A percentile compares a stretch with the other conserved stretches of the same genome.
Evolutionary conservation across 108 stramenopile genomes (phyloP).

Genomic region (Seminavis robusta): DNA sequence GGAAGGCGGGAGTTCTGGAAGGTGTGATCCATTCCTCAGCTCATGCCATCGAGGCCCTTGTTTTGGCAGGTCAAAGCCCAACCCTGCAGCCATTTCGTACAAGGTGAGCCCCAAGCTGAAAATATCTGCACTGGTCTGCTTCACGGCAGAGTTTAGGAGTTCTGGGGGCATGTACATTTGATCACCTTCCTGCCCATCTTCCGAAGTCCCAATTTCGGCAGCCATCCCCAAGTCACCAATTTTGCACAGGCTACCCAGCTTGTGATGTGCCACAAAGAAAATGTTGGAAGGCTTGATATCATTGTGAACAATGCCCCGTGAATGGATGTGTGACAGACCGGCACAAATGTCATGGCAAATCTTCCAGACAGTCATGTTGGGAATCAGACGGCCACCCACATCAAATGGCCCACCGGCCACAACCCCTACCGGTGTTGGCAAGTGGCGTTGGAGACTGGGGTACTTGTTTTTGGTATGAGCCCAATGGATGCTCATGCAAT

Average conservation of each 20-base stretch:
- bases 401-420: slow-evolving; percentile 13
- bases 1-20: slow-evolving; percentile 42
- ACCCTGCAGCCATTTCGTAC: slow-evolving; percentile 62
- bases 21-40: slow-evolving; percentile 42
- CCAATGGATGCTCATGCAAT: slow-evolving; percentile 59
- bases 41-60: slow-evolving; percentile 77
- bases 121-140: slow-evolving; percentile 72
- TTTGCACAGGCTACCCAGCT: slow-evolving; percentile 76
- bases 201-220: slow-evolving; percentile 59
- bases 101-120: slow-evolving; percentile 81
- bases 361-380: slow-evolving; percentile 72
- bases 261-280: slow-evolving; percentile 54
- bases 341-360: slow-evolving; percentile 79
- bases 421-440: slow-evolving; percentile 8
- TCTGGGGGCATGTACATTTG: slow-evolving; percentile 75
- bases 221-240: slow-evolving; percentile 88
- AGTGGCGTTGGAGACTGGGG: slow-evolving; percentile 45
- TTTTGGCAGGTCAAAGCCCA: slow-evolving; percentile 45
- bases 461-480: slow-evolving; percentile 43
- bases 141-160: slow-evolving; percentile 39
- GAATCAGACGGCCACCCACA: slow-evolving; percentile 44
- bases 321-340: slow-evolving; percentile 77
- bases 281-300: slow-evolving; percentile 89
- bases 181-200: slow-evolving; percentile 87
- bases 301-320: slow-evolving; percentile 69